A percentile compares a stretch with the other conserved stretches of the same genome.
Conservation (phyloP, 306 rosid species). For the Astragalus membranaceus region DNA sequence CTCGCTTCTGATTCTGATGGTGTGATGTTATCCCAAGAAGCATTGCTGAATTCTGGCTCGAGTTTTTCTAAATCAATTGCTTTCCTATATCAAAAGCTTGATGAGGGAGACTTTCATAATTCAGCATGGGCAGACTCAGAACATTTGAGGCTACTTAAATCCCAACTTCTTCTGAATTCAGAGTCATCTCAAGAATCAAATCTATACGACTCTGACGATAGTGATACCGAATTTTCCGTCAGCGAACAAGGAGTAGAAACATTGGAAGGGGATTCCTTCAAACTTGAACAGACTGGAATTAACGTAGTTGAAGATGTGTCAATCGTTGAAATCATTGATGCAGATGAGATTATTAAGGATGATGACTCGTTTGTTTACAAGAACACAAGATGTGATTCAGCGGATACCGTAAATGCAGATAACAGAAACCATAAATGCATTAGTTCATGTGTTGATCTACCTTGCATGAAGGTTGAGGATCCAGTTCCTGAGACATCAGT, state of each 20-base stretch:
- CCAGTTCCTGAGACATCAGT: conserved; percentile 22
- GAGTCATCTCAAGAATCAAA: conserved; percentile 38
- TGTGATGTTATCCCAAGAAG: conserved; percentile 27
- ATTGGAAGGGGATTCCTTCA: conserved; percentile 29
- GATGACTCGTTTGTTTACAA: conserved; percentile 27
- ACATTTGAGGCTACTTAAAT: conserved; percentile 23
- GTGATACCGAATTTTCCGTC: conserved; percentile 36
- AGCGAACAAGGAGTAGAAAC: conserved; percentile 61
- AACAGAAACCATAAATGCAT: not conserved
- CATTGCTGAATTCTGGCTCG: conserved; percentile 36
- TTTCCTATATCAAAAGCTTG: conserved; percentile 53
- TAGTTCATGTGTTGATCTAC: conserved; percentile 21
- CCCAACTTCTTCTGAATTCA: conserved; percentile 21
- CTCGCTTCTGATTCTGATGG: conserved; percentile 37
- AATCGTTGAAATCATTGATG: conserved; percentile 34
- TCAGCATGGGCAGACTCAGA: conserved; percentile 21
- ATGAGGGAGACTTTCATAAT: conserved; percentile 36
- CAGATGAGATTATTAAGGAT: conserved; percentile 41
- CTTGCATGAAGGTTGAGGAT: conserved; percentile 24
- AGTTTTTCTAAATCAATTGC: conserved; percentile 57
- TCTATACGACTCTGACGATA: conserved; percentile 24
- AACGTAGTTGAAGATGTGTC: conserved; percentile 29
- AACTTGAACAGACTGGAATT: conserved; percentile 30
- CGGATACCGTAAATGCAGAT: conserved; percentile 8
- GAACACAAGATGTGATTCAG: conserved; percentile 16